Base-by-base conservation (phyloP, 2,329 filamentous ascomycete genomes). In the Penicillium sumatraense region DNA sequence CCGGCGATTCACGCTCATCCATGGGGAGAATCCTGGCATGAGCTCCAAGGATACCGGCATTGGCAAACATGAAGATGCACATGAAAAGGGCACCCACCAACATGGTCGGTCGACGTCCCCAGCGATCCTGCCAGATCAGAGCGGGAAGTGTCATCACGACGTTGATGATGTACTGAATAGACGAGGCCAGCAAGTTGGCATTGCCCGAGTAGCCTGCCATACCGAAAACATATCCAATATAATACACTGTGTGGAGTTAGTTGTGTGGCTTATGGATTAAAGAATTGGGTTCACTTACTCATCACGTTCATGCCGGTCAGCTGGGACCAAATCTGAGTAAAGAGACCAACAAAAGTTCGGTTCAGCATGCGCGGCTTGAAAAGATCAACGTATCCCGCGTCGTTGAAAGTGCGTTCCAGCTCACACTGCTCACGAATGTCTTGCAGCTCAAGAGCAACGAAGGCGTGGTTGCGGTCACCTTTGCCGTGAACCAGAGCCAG, bases 101-200 rank as follows among this genome's bases (percentile, higher is more conserved):
- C 41, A 90, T 79, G 3, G 87, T 83, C 2, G 77, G 78, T 38
- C 88, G 89, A 56, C 89, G 89, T 48, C 90, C 90, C 83, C 87
- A 89, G 53, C 80, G 79, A 63, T 93, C 89, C 64, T 91, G 82
- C 75, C 79, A 92, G 47, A 92, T 72, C 20, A 93, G 81, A 1
- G 89, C 89, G 0, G 89, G 89, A 2, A 92, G 71, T 0, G 90
- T 93, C 84, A 91, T 88, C 38, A 86, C 60, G 1, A 93, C 89
- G 70, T 92, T 92, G 77, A 93, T 89, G 63, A 91, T 80, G 70
- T 89, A 90, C 67, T 89, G 85, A 61, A 90, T 89, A 8, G 83
- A 84, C 13, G 85, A 87, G 7, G 87, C 81, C 35, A 89, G 72
- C 13, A 90, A 78, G 16, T 85, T 81, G 47, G 79, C 81, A 62